Evolutionary conservation across 805 yeast genomes (phyloP), one percentile per base, ranked within the genome.

Genomic region (Lipomyces orientalis): DNA sequence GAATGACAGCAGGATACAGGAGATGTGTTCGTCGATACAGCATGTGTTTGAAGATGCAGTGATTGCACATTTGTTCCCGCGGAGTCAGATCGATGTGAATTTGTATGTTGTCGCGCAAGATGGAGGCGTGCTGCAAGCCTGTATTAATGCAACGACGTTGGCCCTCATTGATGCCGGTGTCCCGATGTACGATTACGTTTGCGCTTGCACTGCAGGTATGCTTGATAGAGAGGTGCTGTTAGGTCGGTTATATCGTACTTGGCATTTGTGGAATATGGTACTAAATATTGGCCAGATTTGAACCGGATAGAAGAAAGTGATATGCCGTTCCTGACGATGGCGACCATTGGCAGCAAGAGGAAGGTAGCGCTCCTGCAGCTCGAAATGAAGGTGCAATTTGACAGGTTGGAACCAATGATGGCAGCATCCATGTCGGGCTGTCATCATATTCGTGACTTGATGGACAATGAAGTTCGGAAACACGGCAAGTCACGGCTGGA

Each of bases 141-240:
- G 95, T 71, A 83, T 91, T 55, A 95, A 95, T 76, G 91, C 98
- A 9, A 86, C 91, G 55, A 91, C 97, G 0, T 80, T 95, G 73
- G 98, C 97, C 0, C 82, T 95, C 56, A 87, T 95, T 43, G 98
- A 95, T 79, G 98, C 98, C 1, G 98, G 98, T 60, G 88, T 95
- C 58, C 90, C 97, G 4, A 88, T 95, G 89, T 90, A 89, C 75
- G 98, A 95, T 76, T 93, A 91, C 76, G 89, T 94, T 16, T 86
- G 92, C 64, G 87, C 97, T 0, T 85, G 91, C 16, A 84, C 89
- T 35, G 90, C 93, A 4, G 98, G 98, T 0, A 79, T 91, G 25
- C 88, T 87, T 74, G 97, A 91, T 73, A 79, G 81, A n/a, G 88
- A 86, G 56, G 93, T 97, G 14, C 80, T 95, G 66, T 81, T 95